Conservation (phyloP, 441 rosid species). For the Populus hybrid region DNA sequence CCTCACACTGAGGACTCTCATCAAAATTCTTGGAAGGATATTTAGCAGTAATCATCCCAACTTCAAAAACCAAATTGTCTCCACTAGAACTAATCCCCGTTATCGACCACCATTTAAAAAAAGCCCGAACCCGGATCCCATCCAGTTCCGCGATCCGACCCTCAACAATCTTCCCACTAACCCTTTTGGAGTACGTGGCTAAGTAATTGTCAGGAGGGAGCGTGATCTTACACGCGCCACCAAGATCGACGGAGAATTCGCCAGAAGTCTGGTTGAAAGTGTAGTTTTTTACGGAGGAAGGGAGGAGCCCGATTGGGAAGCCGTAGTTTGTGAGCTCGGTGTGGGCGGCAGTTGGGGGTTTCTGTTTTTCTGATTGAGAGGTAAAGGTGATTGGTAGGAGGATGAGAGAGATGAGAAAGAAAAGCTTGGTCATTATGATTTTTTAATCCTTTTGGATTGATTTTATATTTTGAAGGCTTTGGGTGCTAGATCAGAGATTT, state of each 20-base stretch:
- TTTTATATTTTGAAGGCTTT: too few species aligned
- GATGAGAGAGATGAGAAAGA: conserved; percentile 26
- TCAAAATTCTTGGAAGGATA: conserved; percentile 70
- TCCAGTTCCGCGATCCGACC: conserved; percentile 74
- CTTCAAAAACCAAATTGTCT: conserved; percentile 78
- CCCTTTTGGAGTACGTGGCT: conserved; percentile 65
- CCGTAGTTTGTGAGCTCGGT: conserved; percentile 62
- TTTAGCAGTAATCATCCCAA: conserved; percentile 72
- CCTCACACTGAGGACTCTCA: conserved; percentile 59
- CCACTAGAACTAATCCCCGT: conserved; percentile 75
- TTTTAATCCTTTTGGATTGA: neutral
- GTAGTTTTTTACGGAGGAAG: conserved; percentile 52
- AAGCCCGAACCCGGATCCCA: conserved; percentile 79
- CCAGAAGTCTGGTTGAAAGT: conserved; percentile 65
- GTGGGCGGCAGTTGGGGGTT: conserved; percentile 51
- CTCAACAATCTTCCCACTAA: conserved; percentile 61
- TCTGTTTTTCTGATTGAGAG: neutral
- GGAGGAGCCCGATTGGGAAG: conserved; percentile 86
- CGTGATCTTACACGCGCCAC: conserved; percentile 61
- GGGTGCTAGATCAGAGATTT: too few species aligned
- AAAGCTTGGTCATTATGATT: conserved; percentile 29
- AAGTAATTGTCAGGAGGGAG: conserved; percentile 93
- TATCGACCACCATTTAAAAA: conserved; percentile 85
- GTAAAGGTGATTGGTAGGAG: conserved; percentile 5
- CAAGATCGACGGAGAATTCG: conserved; percentile 62